Base-by-base conservation (phyloP, 345 rosid species). In the Toxicodendron radicans region DNA sequence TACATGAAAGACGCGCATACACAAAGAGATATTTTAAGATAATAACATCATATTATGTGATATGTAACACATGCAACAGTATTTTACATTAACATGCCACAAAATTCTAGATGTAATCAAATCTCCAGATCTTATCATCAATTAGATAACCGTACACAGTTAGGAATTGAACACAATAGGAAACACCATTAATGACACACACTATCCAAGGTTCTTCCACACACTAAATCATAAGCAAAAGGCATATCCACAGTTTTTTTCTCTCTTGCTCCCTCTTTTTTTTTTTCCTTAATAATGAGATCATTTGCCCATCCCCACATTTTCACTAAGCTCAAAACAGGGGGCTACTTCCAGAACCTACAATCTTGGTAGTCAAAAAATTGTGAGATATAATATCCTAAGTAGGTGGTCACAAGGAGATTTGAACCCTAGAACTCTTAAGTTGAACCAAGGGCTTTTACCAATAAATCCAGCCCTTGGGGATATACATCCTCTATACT, bases 401-500 rank as follows among this genome's bases (percentile, higher is more conserved):
- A 58, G 58, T 45, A 7, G 43, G 7, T 38, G 43, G 43, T 38
- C 43, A 4, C 41, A 71, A 45, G 18, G 51, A 4, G 27, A 58
- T 17, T 43, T 24, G 12, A 21, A 59, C 46, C 3, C n/a, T 27
- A 71, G 46, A 11, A 45, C 6, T 9, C 58, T 45, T 45, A 35
- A 41, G 41, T 43, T 10, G 10, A 1, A 43, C 14, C 23, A 70
- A 38, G 16, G 27, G 58, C 58, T 1, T 24, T 24, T 9, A 51
- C 24, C 24, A 17, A 9, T 38, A 38, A 38, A 38, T 38, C 43
- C 33, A 38, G 27, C 43, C 8, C 43, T 38, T 38, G 43, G 43
- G 43, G 43, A 38, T 4, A 7, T 84, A 86, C 97, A 93, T 96
- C 7, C 6, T 33, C 43, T 38, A 38, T 38, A 38, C 8, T 38